Base-by-base conservation (phyloP, 1,284 basidiomycete genomes). In the Inonotus hispidus region DNA sequence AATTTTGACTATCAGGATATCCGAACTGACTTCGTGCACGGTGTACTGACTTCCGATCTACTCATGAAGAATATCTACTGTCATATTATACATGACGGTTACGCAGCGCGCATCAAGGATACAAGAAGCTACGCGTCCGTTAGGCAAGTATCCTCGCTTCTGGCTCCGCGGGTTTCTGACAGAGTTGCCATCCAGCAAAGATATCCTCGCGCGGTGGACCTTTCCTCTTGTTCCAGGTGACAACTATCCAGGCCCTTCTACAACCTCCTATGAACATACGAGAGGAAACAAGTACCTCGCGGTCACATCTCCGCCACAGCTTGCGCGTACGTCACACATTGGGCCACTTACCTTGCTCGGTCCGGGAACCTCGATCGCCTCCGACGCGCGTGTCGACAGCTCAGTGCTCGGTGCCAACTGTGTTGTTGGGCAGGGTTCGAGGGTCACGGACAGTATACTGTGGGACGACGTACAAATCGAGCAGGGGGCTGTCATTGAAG, bases 1-100 rank as follows among this genome's bases (percentile, higher is more conserved):
- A 99, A 99, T 75, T 99, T 99, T 72, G 97, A 99, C 75, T 99
- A 97, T 71, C 88, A 90, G 53, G 91, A 95, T 72, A 82, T 98
- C 64, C 84, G 95, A 60, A 80, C 86, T 66, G 94, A 99, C 74
- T 98, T 99, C 70, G 91, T 99, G 25, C 92, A 94, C 68, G 96
- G 96, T n/a, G 86, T 99, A 49, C 80, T 99, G 62, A 97, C 93
- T 0, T 96, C 93, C 13, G 97, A 99, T 73, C 74, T 99, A 50
- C 81, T 99, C 49, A 95, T 94, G 79, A 96, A 98, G 76, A 95
- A 89, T 67, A 96, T 99, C 63, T 86, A 92, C 70, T 90, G 93
- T 66, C 92, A 95, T 69, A 81, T 96, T 56, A 87, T 89, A 11
- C 85, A 87, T 66, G 88, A 91, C 47, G 90, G 90, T 13, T 96